phyloP scores from a whole-genome alignment of 2,329 filamentous ascomycete species.

The Cercospora berteroae region DNA sequence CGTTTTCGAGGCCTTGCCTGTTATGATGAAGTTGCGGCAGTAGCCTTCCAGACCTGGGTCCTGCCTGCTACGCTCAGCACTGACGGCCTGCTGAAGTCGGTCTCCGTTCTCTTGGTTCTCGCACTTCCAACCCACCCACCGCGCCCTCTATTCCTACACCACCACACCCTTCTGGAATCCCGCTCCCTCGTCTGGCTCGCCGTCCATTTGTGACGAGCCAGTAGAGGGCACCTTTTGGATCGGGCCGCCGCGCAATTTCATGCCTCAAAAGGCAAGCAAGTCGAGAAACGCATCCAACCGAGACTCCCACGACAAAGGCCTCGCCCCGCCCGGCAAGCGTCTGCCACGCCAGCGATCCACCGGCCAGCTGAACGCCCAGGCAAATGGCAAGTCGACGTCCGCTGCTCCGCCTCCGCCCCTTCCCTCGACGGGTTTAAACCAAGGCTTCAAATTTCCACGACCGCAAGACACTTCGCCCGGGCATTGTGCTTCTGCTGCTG shows the following conservation, averaged over 20 bases:
- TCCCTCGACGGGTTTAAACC: constrained; percentile 41
- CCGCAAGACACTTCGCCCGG: constrained; percentile 28
- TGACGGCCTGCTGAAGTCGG: background rate
- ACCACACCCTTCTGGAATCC: constrained; percentile 14
- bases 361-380: constrained; percentile 44
- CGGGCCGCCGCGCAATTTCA: constrained; percentile 34
- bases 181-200: constrained; percentile 34
- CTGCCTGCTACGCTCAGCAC: background rate
- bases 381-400: constrained; percentile 40
- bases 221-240: constrained; percentile 9
- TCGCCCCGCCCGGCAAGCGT: constrained; percentile 74
- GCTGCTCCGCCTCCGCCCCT: constrained; percentile 42
- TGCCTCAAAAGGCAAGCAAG: constrained; percentile 49
- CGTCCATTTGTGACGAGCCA: constrained; percentile 32
- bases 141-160: constrained; percentile 17
- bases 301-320: constrained; percentile 71
- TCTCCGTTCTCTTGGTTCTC: background rate
- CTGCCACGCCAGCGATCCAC: constrained; percentile 52
- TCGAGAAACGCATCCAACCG: constrained; percentile 45
- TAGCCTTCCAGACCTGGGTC: background rate
- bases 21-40: constrained; percentile 1
- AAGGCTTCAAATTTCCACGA: constrained; percentile 38
- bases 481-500: constrained; percentile 18
- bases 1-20: background rate
- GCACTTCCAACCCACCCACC: background rate